Evolutionary conservation across 2,329 filamentous ascomycete species (phyloP).

Genomic region (Aspergillus fijiensis): DNA sequence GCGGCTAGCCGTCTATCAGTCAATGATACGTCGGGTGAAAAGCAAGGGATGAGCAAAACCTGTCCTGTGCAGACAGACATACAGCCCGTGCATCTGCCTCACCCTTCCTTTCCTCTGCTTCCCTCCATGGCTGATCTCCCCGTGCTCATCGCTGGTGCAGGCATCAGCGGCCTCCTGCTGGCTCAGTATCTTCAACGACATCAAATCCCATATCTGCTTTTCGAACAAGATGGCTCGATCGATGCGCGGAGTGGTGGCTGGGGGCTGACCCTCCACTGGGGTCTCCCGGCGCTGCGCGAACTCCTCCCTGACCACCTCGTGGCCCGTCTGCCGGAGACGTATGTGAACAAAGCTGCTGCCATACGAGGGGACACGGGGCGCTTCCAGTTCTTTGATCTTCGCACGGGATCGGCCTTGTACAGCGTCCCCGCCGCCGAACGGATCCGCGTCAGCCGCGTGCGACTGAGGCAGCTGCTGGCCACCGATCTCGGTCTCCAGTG

Average conservation of each 20-base stretch:
- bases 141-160: constrained; percentile 46
- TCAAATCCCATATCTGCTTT: constrained; percentile 38
- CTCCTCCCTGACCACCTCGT: constrained; percentile 53
- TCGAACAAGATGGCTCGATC: constrained; percentile 46
- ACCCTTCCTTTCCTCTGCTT: not conserved
- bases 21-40: not conserved
- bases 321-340: constrained; percentile 49
- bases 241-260: constrained; percentile 55
- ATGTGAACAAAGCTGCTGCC: constrained; percentile 55
- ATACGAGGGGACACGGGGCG: constrained; percentile 48
- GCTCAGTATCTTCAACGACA: constrained; percentile 41
- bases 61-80: not conserved
- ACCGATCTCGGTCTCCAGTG: constrained; percentile 50
- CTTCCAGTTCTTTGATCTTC: constrained; percentile 59
- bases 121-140: constrained; percentile 28
- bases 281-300: constrained; percentile 52
- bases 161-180: constrained; percentile 45
- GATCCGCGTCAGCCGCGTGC: constrained; percentile 51
- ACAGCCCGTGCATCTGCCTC: not conserved
- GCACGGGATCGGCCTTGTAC: constrained; percentile 49
- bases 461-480: constrained; percentile 49
- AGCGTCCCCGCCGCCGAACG: constrained; percentile 47
- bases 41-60: not conserved
- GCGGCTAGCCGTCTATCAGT: no score
- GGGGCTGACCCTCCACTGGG: constrained; percentile 66